A percentile compares a stretch with the other conserved stretches of the same genome.
Evolutionary conservation across 495 filamentous ascomycete species (phyloP).

Genomic region (Aspergillus carlsbadensis): DNA sequence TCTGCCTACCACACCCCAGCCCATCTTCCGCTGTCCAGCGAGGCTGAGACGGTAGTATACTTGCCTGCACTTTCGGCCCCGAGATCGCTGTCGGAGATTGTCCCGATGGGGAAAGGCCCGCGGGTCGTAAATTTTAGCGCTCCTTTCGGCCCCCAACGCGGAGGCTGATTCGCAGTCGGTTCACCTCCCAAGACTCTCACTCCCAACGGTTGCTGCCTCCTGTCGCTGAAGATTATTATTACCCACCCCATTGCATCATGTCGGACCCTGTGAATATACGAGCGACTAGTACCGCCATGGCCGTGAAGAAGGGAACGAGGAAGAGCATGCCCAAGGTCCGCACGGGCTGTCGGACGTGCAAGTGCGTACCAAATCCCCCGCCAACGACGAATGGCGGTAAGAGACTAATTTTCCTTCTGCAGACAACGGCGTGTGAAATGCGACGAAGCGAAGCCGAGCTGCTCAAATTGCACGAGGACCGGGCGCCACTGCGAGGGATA

Average conservation of each 20-base stretch:
- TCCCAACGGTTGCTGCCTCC: not conserved
- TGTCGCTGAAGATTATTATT: not conserved
- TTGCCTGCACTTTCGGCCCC: not conserved
- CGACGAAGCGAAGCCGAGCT: slow-evolving; percentile 40
- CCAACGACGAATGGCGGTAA: not conserved
- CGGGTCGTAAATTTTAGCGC: slow-evolving; percentile 9
- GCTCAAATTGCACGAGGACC: slow-evolving; percentile 33
- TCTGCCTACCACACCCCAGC: not conserved
- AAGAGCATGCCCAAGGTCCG: slow-evolving; percentile 28
- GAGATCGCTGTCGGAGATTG: not conserved
- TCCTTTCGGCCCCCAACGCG: not conserved
- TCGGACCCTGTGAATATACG: not conserved
- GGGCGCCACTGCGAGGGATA: slow-evolving; percentile 44
- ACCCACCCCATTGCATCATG: not conserved
- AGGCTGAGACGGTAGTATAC: not conserved
- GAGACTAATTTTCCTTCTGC: not conserved
- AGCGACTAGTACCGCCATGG: not conserved
- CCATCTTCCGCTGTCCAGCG: not conserved
- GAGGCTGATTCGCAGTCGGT: not conserved
- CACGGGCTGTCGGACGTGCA: slow-evolving; percentile 27
- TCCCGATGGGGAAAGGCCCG: not conserved
- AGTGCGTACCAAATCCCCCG: slow-evolving; percentile 16
- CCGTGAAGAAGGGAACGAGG: slow-evolving; percentile 8
- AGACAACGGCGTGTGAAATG: slow-evolving; percentile 45
- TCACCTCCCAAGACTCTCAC: too few species aligned